phyloP scores from a whole-genome alignment of 2,329 filamentous ascomycete genomes.

The Sclerotinia borealis region DNA sequence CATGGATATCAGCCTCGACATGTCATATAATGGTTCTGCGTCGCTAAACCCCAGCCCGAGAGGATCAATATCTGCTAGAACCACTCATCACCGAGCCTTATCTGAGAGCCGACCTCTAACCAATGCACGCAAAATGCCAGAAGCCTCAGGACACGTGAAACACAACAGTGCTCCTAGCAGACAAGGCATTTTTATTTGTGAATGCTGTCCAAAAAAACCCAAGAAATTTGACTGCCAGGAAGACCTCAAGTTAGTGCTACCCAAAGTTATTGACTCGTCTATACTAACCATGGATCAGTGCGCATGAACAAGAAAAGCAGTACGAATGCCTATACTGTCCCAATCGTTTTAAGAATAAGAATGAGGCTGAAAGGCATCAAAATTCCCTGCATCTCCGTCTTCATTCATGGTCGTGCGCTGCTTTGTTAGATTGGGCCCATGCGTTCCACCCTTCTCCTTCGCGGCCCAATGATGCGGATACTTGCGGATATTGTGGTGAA shows the following conservation, averaged over 20 bases:
- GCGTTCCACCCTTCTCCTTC: conserved; percentile 80
- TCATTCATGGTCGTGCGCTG: conserved; percentile 96
- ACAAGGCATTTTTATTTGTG: conserved; percentile 65
- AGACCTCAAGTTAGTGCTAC: conserved; percentile 66
- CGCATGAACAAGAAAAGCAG: conserved; percentile 91
- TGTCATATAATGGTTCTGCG: conserved; percentile 46
- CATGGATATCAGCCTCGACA: conserved; percentile 38
- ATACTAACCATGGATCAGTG: conserved; percentile 44
- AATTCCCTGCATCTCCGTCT: conserved; percentile 88
- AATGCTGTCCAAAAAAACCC: conserved; percentile 95
- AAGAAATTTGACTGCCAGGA: conserved; percentile 87
- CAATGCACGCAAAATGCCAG: conserved; percentile 42
- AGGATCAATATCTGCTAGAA: conserved; percentile 31
- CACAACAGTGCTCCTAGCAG: conserved; percentile 46
- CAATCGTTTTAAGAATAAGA: conserved; percentile 98
- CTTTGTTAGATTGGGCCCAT: conserved; percentile 68
- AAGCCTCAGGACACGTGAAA: conserved; percentile 34
- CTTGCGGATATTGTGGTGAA: conserved; percentile 91
- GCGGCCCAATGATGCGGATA: conserved; percentile 63
- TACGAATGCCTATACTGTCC: conserved; percentile 90
- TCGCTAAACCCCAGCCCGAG: conserved; percentile 36
- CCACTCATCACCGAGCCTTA: conserved; percentile 32
- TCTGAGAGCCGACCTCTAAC: conserved; percentile 37
- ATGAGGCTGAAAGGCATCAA: conserved; percentile 92
- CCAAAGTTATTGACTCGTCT: neutral